These are phyloP conservation scores for Tetrastigma voinierianum DNA, from an alignment of 164 flowering plant species.

Conservation along the genomic window DNA sequence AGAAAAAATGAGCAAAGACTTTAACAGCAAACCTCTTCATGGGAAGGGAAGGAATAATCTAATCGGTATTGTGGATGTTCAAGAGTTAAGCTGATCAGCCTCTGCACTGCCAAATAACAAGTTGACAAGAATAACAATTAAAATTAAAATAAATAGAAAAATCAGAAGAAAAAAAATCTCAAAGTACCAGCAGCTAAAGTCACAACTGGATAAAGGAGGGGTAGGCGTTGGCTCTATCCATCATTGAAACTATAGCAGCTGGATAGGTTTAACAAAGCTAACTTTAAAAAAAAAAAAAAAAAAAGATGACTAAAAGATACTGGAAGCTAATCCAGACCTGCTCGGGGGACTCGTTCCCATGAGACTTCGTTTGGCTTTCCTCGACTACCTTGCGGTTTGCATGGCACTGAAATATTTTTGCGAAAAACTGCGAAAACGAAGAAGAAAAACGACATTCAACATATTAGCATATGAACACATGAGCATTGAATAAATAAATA, in stretches of 20 bases:
- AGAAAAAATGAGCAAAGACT: background rate
- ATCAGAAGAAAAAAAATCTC: too few relatives aligned
- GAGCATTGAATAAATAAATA: background rate
- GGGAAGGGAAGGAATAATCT: slow-evolving; percentile 57
- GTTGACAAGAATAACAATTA: slow-evolving; percentile 17
- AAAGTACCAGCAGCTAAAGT: too few relatives aligned
- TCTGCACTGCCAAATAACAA: slow-evolving; percentile 64
- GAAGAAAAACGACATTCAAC: background rate
- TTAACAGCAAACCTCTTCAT: slow-evolving; percentile 45
- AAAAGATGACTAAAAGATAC: background rate
- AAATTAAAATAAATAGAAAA: too few relatives aligned
- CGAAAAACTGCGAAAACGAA: slow-evolving; percentile 42
- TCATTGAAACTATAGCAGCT: too few relatives aligned
- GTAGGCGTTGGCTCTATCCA: too few relatives aligned
- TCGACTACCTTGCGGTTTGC: slow-evolving; percentile 37
- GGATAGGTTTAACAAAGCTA: too few relatives aligned
- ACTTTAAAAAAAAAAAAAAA: background rate
- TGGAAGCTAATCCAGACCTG: slow-evolving; percentile 40
- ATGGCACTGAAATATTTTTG: slow-evolving; percentile 32
- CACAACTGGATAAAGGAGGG: too few relatives aligned
- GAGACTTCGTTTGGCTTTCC: slow-evolving; percentile 25
- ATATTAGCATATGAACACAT: too few relatives aligned
- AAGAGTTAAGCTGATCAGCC: slow-evolving; percentile 65
- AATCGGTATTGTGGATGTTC: slow-evolving; percentile 58
- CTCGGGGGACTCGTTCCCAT: slow-evolving; percentile 51